Base-by-base conservation (phyloP, 805 yeast genomes). In the Myxozyma sirexii region DNA sequence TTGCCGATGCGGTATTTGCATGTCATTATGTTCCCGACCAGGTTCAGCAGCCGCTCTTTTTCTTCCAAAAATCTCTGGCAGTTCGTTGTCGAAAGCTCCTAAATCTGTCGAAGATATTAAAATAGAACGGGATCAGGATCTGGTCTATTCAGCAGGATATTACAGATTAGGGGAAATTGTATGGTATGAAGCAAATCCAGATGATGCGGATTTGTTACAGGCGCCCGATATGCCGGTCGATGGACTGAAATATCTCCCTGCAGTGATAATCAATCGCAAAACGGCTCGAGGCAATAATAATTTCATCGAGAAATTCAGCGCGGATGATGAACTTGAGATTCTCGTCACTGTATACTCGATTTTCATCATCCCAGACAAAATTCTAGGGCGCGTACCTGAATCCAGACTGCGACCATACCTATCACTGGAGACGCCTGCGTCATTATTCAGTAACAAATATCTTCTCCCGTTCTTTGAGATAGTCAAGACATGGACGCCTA, bases 91-190 rank as follows among this genome's bases (percentile, higher is more conserved):
- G 1, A 19, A 21, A 8, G n/a, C 7, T 31, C n/a, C 26, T 13
- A 21, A 29, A 4, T 31, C 51, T 4, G 27, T 12, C 15, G 41
- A n/a, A 21, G 35, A 47, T 31, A 33, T 47, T 10, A 12, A 7
- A 17, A 19, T 13, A 10, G 51, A 47, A 15, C 39, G 41, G 5
- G 27, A n/a, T 33, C 41, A 47, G 19, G 51, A 47, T 19, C 10
- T 47, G 15, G 13, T 6, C 3, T 33, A 10, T 33, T 15, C 12
- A 10, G 51, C 27, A 3, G 51, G 51, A 8, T 19, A n/a, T 12
- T 47, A 47, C 23, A 19, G 53, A 37, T n/a, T 38, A 38, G 53
- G 53, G 5, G 53, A 49, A 26, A 49, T 49, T 15, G 53, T 49
- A 24, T 49, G 53, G 53, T 49, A 37, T 19, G 19, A 38, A 26